phyloP scores from a whole-genome alignment of 1,284 basidiomycete genomes.

The Cryptococcus sp. region DNA sequence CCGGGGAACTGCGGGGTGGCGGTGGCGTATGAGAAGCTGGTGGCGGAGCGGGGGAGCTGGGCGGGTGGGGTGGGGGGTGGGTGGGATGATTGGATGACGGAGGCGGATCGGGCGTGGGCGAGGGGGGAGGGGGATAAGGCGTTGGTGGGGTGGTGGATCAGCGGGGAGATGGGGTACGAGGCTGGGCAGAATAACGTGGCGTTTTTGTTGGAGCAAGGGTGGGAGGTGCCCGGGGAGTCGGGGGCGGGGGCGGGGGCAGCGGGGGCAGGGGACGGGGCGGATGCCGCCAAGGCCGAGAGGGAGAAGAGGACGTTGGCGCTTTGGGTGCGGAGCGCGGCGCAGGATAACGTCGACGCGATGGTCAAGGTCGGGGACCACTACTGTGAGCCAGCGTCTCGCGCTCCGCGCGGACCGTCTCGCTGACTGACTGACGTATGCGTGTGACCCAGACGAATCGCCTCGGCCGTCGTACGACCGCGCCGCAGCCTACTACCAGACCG shows the following conservation, averaged over 20 bases:
- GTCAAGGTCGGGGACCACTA: slow-evolving; percentile 97
- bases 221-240: slow-evolving; percentile 47
- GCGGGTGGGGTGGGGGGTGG: slow-evolving; percentile 20
- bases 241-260: background rate
- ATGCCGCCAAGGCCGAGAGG: background rate
- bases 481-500: slow-evolving; percentile 83
- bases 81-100: slow-evolving; percentile 69
- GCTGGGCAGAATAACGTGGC: slow-evolving; percentile 95
- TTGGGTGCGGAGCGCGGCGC: slow-evolving; percentile 90
- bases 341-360: slow-evolving; percentile 89
- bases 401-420: background rate
- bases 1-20: slow-evolving; percentile 69
- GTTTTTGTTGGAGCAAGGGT: slow-evolving; percentile 75
- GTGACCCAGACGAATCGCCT: slow-evolving; percentile 6
- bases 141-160: slow-evolving; percentile 88
- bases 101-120: slow-evolving; percentile 77
- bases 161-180: slow-evolving; percentile 88
- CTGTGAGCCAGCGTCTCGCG: slow-evolving; percentile 53
- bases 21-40: slow-evolving; percentile 77
- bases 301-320: slow-evolving; percentile 69
- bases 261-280: background rate
- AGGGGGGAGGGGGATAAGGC: slow-evolving; percentile 59
- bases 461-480: slow-evolving; percentile 70
- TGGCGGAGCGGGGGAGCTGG: slow-evolving; percentile 85
- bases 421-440: too few relatives aligned